Evolutionary conservation across 192 early-diverging fungal genomes (phyloP).

Genomic region (Coemansia aciculifera): DNA sequence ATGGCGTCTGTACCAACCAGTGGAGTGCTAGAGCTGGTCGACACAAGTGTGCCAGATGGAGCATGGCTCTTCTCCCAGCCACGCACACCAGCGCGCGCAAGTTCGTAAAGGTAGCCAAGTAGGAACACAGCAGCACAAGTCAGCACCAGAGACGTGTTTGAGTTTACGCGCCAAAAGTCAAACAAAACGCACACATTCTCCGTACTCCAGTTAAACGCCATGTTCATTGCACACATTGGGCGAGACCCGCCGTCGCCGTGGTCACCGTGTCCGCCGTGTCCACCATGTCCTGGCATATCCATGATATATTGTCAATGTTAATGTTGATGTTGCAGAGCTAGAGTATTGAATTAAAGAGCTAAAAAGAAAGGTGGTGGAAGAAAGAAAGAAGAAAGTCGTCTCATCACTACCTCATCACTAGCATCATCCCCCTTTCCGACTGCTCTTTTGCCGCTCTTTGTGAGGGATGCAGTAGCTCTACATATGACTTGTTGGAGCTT

Average conservation of each 20-base stretch:
- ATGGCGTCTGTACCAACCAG: constrained; percentile 21
- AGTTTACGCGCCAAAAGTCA: constrained; percentile 71
- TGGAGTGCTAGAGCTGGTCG: constrained; percentile 19
- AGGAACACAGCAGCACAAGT: constrained; percentile 60
- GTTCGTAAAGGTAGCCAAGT: constrained; percentile 49
- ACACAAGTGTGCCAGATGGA: constrained; percentile 13
- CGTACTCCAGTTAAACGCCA: constrained; percentile 77
- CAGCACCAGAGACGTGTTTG: constrained; percentile 56
- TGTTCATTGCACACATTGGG: constrained; percentile 64
- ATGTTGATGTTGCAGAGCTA: background rate
- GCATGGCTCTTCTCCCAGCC: constrained; percentile 35
- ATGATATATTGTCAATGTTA: constrained; percentile 20
- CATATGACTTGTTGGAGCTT: constrained; percentile 6
- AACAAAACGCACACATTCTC: constrained; percentile 78
- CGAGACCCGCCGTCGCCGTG: constrained; percentile 26
- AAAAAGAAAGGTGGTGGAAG: background rate
- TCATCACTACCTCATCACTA: background rate
- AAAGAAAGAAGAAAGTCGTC: background rate
- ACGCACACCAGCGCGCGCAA: constrained; percentile 36
- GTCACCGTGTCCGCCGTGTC: constrained; percentile 51
- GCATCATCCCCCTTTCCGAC: background rate
- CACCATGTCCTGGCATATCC: constrained; percentile 57
- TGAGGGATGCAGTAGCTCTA: background rate
- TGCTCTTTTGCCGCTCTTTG: background rate
- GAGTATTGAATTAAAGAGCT: background rate